Evolutionary conservation across 495 filamentous ascomycete species (phyloP), one percentile per base, ranked within the genome.

Genomic region (Sordaria brevicollis): DNA sequence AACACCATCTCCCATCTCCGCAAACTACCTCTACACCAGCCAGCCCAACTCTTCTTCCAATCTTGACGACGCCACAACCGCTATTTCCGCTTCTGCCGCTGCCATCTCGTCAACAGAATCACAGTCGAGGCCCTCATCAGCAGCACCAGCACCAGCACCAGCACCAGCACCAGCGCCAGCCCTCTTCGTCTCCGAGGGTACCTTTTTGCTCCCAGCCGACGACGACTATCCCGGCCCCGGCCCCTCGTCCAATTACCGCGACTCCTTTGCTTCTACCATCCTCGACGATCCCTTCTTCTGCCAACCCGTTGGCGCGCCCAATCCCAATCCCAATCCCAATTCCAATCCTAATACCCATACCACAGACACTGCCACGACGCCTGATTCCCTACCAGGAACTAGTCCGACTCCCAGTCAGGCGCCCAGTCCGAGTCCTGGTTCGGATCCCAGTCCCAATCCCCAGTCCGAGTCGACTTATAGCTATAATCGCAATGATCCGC

Each of bases 241-340:
- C 69, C 39, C 72, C 69, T 31, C 65, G 25, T 62, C 68, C 68
- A 76, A 71, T 70, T 41, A 68, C 66, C 80, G 83, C 41, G 83
- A 82, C 68, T 84, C 83, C 34, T 73, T 83, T 57, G 67, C 75
- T 29, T 83, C 81, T 62, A 29, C 49, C 37, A 81, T 83, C 62
- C 76, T 79, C 71, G 80, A 84, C 76, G 83, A 84, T 66, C 80
- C 82, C 13, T 84, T 84, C 72, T 82, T 83, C 75, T 80, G 78
- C 68, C 75, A 81, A 35, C 70, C 69, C 11, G 68, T 70, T 25
- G 65, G 74, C 72, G 65, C 38, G 65, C 39, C 41, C 49, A 62
- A 36, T 36, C 35, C n/a, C n/a, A n/a, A 7, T 36, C 4, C 35
- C 35, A 36, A 62, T 31, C 57, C 62, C 39, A 65, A 57, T 68